Percentiles rank a stretch among this genome's conserved stretches.
Conservation (phyloP, 2,329 filamentous ascomycete species). For the Aspergillus pseudoterreus region DNA sequence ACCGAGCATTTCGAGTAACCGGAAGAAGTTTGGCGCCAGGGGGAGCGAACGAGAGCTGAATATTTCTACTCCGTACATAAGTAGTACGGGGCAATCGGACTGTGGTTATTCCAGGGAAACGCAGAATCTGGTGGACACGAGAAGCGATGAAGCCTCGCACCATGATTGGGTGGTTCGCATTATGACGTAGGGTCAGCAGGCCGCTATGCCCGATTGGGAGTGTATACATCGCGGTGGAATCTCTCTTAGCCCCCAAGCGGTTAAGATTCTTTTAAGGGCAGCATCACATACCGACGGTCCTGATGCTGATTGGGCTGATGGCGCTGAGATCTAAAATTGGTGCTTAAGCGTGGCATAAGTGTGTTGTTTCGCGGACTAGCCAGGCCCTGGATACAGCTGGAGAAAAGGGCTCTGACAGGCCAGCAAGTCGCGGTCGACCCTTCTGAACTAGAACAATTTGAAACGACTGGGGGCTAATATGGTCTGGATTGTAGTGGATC, state of each 20-base stretch:
- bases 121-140: background rate
- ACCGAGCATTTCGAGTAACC: background rate
- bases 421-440: too few species aligned
- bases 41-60: background rate
- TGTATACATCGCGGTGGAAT: slow-evolving; percentile 2
- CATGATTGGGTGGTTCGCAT: slow-evolving; percentile 2
- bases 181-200: slow-evolving; percentile 3
- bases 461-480: background rate
- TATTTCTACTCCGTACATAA: background rate
- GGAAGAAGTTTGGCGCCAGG: background rate
- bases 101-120: background rate
- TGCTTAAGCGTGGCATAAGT: background rate
- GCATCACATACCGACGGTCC: background rate
- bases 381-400: background rate
- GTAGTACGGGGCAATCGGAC: too few species aligned
- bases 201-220: slow-evolving; percentile 1
- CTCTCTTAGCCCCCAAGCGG: background rate
- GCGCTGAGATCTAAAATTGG: background rate
- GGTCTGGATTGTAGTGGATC: background rate
- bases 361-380: background rate
- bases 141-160: background rate
- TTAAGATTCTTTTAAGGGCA: background rate
- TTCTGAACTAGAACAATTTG: background rate
- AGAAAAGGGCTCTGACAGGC: background rate
- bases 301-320: background rate